phyloP scores from a whole-genome alignment of 306 rosid species.

The Citrullus mucosospermus region DNA sequence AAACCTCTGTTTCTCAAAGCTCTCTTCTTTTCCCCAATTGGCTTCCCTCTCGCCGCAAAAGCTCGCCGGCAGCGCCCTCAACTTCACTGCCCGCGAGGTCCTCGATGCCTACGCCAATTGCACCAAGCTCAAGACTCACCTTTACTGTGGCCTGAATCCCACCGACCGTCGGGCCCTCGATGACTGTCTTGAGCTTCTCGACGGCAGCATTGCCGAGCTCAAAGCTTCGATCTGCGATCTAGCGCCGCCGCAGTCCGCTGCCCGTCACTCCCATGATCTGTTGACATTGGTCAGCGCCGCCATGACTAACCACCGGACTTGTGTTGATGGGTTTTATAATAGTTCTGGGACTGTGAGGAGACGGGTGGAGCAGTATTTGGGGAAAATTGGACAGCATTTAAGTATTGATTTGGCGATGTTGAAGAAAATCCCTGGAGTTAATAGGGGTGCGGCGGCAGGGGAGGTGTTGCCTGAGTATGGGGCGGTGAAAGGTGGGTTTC shows the following conservation, averaged over 20 bases:
- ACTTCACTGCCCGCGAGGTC: conserved; percentile 34
- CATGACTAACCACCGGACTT: conserved; percentile 76
- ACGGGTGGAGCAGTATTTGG: conserved; percentile 20
- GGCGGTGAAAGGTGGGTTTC: conserved; percentile 36
- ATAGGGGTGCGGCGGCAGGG: not conserved
- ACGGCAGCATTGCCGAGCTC: conserved; percentile 38
- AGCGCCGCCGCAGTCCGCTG: conserved; percentile 4
- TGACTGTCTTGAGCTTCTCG: conserved; percentile 57
- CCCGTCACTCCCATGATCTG: conserved; percentile 16
- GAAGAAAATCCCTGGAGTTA: conserved; percentile 38
- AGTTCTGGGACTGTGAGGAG: conserved; percentile 20
- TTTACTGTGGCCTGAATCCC: not conserved
- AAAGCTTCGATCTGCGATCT: conserved; percentile 29
- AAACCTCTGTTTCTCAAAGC: conserved; percentile 55
- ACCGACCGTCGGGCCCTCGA: conserved; percentile 44
- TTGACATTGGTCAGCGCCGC: conserved; percentile 66
- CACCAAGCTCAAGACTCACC: conserved; percentile 6
- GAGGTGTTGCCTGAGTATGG: conserved; percentile 46
- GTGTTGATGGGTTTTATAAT: conserved; percentile 62
- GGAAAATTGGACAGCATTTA: conserved; percentile 29
- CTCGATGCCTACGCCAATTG: conserved; percentile 38
- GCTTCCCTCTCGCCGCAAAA: conserved; percentile 41
- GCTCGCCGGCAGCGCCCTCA: conserved; percentile 28
- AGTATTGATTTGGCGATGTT: conserved; percentile 67
- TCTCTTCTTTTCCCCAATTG: conserved; percentile 42